Percentiles rank a stretch among this genome's conserved stretches.
Evolutionary conservation across 2,329 filamentous ascomycete species (phyloP).

Genomic region (Lachnum nothofagi): DNA sequence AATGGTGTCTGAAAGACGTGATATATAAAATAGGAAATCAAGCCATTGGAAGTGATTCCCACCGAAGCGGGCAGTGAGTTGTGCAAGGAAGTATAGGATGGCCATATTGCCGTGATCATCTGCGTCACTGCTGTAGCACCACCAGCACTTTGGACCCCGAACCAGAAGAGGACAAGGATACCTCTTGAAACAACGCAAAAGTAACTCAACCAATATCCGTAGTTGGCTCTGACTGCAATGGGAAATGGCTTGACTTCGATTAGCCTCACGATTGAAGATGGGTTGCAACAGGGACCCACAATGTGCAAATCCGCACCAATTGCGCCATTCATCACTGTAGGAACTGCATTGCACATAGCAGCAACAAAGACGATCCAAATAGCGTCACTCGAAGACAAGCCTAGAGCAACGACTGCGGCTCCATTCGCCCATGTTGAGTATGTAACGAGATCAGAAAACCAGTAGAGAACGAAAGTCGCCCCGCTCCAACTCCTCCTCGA

Average conservation of each 20-base stretch:
- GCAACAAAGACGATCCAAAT: constrained; percentile 46
- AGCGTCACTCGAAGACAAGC: constrained; percentile 17
- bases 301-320: constrained; percentile 32
- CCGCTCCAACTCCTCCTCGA: constrained; percentile 18
- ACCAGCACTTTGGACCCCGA: constrained; percentile 11
- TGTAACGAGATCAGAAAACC: constrained; percentile 8
- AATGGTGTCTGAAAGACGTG: constrained; percentile 27
- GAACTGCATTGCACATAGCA: constrained; percentile 51
- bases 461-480: constrained; percentile 18
- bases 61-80: constrained; percentile 44
- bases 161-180: constrained; percentile 16
- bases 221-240: constrained; percentile 11
- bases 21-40: no score
- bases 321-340: constrained; percentile 41
- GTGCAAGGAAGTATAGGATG: constrained; percentile 41
- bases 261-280: no score
- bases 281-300: no score
- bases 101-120: constrained; percentile 45
- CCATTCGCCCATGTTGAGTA: constrained; percentile 14
- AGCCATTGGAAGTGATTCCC: constrained; percentile 50
- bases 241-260: no score
- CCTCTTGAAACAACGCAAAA: constrained; percentile 15
- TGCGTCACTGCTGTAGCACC: constrained; percentile 29
- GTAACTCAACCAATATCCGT: constrained; percentile 12
- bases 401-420: constrained; percentile 13